Conservation (phyloP, 2,329 filamentous ascomycete species). For the Epichloe glyceriae region DNA sequence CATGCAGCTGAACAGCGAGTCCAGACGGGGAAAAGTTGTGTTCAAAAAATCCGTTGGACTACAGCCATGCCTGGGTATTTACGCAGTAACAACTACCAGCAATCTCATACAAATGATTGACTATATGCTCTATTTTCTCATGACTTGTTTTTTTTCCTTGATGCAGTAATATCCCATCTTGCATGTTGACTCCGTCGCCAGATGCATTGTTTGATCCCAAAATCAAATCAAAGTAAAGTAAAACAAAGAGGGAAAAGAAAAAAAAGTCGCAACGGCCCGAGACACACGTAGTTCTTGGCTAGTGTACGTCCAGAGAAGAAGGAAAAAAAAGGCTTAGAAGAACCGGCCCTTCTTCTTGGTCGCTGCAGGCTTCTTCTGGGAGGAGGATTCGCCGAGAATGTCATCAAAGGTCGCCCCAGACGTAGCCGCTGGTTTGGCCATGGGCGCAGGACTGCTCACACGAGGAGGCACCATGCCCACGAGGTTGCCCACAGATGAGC, state of each 20-base stretch:
- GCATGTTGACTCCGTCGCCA: conserved; percentile 1
- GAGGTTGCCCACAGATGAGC: conserved; percentile 24
- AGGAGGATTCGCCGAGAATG: conserved; percentile 25
- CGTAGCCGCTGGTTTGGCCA: conserved; percentile 12
- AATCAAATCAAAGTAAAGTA: conserved; percentile 1
- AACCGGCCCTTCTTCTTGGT: conserved; percentile 29
- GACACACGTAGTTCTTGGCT: background rate
- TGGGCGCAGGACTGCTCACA: conserved; percentile 7
- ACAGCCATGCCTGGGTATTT: too few relatives aligned
- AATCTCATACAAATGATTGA: too few relatives aligned
- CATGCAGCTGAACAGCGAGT: too few relatives aligned
- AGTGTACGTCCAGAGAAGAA: background rate
- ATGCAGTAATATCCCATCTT: background rate
- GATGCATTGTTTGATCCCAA: background rate
- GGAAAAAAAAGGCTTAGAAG: conserved; percentile 16
- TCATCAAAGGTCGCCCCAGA: conserved; percentile 35
- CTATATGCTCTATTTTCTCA: conserved; percentile 8
- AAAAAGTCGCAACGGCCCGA: background rate
- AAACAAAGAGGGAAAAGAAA: background rate
- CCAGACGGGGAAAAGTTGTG: too few relatives aligned
- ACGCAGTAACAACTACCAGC: too few relatives aligned
- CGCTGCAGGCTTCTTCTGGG: conserved; percentile 16
- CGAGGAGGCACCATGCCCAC: conserved; percentile 11
- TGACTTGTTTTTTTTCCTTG: conserved; percentile 5
- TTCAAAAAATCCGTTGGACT: too few relatives aligned